Conservation (phyloP, 2,329 filamentous ascomycete genomes). For the Dactylellina sp. region DNA sequence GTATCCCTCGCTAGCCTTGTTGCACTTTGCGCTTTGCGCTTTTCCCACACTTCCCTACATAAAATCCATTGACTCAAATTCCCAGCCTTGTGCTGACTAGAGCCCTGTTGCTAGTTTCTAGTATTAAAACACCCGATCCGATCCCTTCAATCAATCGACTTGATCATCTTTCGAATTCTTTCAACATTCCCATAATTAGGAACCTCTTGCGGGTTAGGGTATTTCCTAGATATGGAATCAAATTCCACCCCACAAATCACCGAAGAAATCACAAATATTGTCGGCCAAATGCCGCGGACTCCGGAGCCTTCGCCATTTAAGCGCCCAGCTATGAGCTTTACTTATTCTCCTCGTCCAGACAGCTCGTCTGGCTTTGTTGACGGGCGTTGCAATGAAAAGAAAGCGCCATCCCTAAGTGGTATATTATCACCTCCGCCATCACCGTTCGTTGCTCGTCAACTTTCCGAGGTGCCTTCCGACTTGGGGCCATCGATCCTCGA, state of each 20-base stretch:
- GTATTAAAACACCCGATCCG: conserved; percentile 20
- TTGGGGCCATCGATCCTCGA: conserved; percentile 44
- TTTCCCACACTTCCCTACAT: neutral
- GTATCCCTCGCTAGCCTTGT: neutral
- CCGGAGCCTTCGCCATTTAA: conserved; percentile 55
- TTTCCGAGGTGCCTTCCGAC: conserved; percentile 47
- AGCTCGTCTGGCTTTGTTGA: conserved; percentile 46
- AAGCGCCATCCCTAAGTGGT: conserved; percentile 31
- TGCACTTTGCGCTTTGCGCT: conserved; percentile 1
- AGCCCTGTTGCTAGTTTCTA: neutral
- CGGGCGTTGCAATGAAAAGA: conserved; percentile 21
- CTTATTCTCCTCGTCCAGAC: conserved; percentile 40
- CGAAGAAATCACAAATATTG: conserved; percentile 19
- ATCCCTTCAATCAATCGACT: conserved; percentile 20
- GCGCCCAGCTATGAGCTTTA: conserved; percentile 44
- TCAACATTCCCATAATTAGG: conserved; percentile 8
- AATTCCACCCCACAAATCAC: conserved; percentile 8
- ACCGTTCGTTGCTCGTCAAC: conserved; percentile 30
- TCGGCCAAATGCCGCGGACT: conserved; percentile 43
- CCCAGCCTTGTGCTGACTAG: conserved; percentile 12
- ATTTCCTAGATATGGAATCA: conserved; percentile 42
- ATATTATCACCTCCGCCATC: conserved; percentile 49
- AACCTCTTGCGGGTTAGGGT: conserved; percentile 13
- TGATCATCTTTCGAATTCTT: neutral
- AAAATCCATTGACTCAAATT: conserved; percentile 21